Evolutionary conservation across 371 early-diverging fungal species (phyloP), one percentile per base, ranked within the genome.

Genomic region (Mortierella sp.): DNA sequence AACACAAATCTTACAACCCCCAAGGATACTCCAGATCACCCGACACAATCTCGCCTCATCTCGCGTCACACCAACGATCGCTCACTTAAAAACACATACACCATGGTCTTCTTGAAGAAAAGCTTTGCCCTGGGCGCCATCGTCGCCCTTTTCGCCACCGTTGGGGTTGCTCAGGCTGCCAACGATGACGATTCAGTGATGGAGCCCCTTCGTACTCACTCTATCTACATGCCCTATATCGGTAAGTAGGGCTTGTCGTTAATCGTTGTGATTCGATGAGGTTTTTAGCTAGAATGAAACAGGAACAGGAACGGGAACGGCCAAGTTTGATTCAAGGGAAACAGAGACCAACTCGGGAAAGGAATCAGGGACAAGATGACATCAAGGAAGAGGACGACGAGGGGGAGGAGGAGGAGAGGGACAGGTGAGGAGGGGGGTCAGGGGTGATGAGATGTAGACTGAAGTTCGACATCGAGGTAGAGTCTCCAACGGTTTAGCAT

Each of bases 211-310:
- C 88, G 93, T 68, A 93, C 95, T 14, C 94, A 93, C 75, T 92
- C 94, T 65, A 88, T 95, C 79, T 90, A 91, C 65, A 90, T 92
- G 90, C 95, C 95, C 46, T 95, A 93, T 84, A 93, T 95, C 80
- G 95, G 95, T 94, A 88, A 63, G 89, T 70, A 3, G 72, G 29
- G 21, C 14, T 43, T 24, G 8, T 58, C 48, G 4, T 32, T 51
- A 14, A 24, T 60, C 5, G 29, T 32, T 60, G 7, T 55, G 55
- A 10, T 58, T 58, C 24, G 24, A 54, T 7, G 21, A 1, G 1
- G 54, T 54, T 12, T 60, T 14, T 11, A 14, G 60, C 5, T 3
- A 27, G 29, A 29, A 60, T 60, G 60, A 29, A 46, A 46, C 48
- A 46, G 14, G 48, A 46, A 3, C 46, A 14, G 46, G 46, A 46